Evolutionary conservation across 2,329 filamentous ascomycete genomes (phyloP), one percentile per base, ranked within the genome.

Genomic region (Daldinia sp.): DNA sequence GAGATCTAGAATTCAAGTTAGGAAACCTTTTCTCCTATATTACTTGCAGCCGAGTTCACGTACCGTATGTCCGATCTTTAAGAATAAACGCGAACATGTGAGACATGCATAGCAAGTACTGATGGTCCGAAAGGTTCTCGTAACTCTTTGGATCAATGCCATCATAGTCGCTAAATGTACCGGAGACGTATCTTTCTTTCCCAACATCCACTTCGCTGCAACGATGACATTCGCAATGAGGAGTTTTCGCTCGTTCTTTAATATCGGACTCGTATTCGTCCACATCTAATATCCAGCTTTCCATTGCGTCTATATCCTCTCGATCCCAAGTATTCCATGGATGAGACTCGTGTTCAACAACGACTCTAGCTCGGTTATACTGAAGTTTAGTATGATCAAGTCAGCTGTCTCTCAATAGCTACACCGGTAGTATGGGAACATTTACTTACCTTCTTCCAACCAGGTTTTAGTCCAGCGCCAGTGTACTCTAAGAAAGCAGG

Each of bases 41-140:
- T n/a, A 2, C 7, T 9, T 3, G 6, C 15, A 9, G 13, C 26
- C 18, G 4, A 6, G 15, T 28, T 26, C 15, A 61, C 68, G 44
- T 55, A 71, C 65, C 68, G 15, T 68, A 71, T 10, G 30, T 41
- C 59, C 65, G 65, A 35, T 66, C 62, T 23, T 71, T 68, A 18
- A 71, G 65, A 9, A 68, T 55, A 48, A 71, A 71, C 20, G 62
- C 68, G n/a, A 42, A 66, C 65, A 71, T 61, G 37, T 68, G 65
- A 56, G 65, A 68, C 44, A 68, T 65, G 35, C 51, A 68, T 42
- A 71, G 2, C 23, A 71, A 42, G n/a, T 55, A 63, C 28, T 68
- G 68, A n/a, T 71, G 68, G n/a, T 71, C 68, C 7, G 68, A 60
- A 30, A 68, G 46, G 62, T 37, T 53, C 26, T 33, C 10, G 13